phyloP scores from a whole-genome alignment of 371 early-diverging fungal species.

The Rhizopus sp. region DNA sequence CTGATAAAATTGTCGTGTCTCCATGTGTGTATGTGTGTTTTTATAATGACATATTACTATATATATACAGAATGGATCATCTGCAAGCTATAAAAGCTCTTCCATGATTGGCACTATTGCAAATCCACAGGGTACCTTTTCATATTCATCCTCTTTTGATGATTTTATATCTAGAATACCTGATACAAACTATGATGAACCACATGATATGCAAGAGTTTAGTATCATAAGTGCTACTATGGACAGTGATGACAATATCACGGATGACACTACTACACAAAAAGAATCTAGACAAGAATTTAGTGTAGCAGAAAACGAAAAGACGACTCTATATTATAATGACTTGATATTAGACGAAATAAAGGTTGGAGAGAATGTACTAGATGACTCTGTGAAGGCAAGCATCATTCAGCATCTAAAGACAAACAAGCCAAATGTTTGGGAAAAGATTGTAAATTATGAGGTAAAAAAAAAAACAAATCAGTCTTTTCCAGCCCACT shows the following conservation, averaged over 20 bases:
- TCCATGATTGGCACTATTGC: not conserved
- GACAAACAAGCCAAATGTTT: not conserved
- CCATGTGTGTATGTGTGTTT: too few species aligned
- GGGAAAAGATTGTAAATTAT: slow-evolving; percentile 5
- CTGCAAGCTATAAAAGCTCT: not conserved
- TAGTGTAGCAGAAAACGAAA: not conserved
- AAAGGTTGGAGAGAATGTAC: slow-evolving; percentile 1
- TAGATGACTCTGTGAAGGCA: not conserved
- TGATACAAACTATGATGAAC: not conserved
- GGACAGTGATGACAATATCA: too few species aligned
- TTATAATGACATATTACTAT: too few species aligned
- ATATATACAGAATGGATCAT: not conserved
- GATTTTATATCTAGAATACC: slow-evolving; percentile 1
- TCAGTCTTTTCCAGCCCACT: not conserved
- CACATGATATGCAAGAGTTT: not conserved
- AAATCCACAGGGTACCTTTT: not conserved
- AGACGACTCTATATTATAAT: not conserved
- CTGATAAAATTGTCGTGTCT: too few species aligned
- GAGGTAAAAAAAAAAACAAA: not conserved
- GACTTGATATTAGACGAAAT: slow-evolving; percentile 5
- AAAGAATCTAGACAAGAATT: too few species aligned
- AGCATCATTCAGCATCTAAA: slow-evolving; percentile 8
- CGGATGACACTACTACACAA: too few species aligned
- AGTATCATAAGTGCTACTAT: not conserved
- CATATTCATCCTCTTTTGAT: not conserved